phyloP scores from a whole-genome alignment of 495 filamentous ascomycete species.

The Trichoderma asperelloides region DNA sequence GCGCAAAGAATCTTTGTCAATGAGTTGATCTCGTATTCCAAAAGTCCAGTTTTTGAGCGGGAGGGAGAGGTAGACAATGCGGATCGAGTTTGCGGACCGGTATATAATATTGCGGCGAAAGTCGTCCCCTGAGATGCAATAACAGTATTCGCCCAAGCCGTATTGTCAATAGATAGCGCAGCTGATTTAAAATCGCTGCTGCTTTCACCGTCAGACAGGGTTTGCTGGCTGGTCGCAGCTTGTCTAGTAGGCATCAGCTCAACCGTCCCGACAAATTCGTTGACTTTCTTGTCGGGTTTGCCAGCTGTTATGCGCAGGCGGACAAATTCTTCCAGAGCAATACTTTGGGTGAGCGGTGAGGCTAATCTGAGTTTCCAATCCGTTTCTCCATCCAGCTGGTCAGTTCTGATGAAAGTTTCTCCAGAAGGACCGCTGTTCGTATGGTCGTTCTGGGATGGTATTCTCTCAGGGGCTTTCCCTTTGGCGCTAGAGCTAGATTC shows the following conservation, averaged over 20 bases:
- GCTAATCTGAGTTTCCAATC: conserved; percentile 96
- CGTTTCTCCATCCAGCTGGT: conserved; percentile 96
- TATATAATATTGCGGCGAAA: conserved; percentile 84
- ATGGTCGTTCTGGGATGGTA: conserved; percentile 9
- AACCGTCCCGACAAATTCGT: conserved; percentile 84
- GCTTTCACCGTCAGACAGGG: conserved; percentile 11
- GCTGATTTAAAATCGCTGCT: conserved; percentile 40
- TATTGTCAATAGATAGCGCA: conserved; percentile 89
- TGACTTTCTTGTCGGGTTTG: conserved; percentile 83
- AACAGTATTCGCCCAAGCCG: conserved; percentile 97
- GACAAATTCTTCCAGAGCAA: conserved; percentile 59
- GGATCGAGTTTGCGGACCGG: conserved; percentile 87
- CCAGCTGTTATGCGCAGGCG: conserved; percentile 72
- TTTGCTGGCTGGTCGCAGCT: conserved; percentile 21
- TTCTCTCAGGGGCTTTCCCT: background rate
- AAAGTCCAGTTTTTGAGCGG: conserved; percentile 81
- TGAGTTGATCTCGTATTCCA: conserved; percentile 95
- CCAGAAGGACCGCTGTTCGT: conserved; percentile 40
- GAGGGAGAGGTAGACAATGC: conserved; percentile 87
- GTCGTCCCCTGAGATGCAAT: conserved; percentile 86
- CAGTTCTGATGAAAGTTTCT: conserved; percentile 94
- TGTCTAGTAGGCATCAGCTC: conserved; percentile 46
- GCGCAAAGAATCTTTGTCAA: conserved; percentile 95
- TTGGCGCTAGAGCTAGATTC: conserved; percentile 17
- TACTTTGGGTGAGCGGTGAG: conserved; percentile 68